Evolutionary conservation across 176 grass and related monocot species (phyloP).

Genomic region (Thinopyrum elongatum): DNA sequence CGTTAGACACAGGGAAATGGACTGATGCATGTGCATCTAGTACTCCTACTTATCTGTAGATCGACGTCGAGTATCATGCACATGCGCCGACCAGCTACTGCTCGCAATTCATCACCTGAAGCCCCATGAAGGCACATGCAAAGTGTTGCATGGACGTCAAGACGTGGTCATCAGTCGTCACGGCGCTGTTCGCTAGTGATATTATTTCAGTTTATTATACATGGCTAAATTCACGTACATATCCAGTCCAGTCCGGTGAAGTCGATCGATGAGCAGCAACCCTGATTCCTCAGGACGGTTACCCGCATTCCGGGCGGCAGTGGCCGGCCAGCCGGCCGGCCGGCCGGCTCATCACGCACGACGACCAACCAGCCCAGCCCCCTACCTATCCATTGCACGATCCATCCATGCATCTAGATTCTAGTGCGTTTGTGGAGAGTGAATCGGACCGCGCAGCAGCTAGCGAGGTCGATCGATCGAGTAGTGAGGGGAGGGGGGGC

Average conservation of each 20-base stretch:
- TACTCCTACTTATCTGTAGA: neutral
- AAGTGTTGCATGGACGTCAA: neutral
- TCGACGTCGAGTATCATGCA: neutral
- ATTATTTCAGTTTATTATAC: too few relatives aligned
- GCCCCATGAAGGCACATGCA: neutral
- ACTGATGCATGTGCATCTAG: too few relatives aligned
- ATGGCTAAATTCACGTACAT: too few relatives aligned
- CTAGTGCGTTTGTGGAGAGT: neutral
- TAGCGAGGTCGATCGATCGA: neutral
- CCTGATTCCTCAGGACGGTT: neutral
- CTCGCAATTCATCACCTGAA: neutral
- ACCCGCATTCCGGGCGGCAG: neutral
- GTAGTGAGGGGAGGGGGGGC: neutral
- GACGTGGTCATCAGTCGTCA: neutral
- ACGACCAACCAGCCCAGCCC: neutral
- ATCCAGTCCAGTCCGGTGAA: neutral
- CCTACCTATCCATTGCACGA: neutral
- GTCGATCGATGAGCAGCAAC: neutral
- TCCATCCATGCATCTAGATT: neutral
- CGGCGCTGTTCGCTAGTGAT: too few relatives aligned
- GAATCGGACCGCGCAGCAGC: neutral
- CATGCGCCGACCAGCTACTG: neutral
- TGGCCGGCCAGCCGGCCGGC: neutral
- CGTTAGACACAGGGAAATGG: too few relatives aligned
- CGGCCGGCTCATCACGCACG: neutral